These are phyloP conservation scores for Zygosaccharomyces sapae DNA, from an alignment of 1,139 yeast species.

Conservation along the genomic window DNA sequence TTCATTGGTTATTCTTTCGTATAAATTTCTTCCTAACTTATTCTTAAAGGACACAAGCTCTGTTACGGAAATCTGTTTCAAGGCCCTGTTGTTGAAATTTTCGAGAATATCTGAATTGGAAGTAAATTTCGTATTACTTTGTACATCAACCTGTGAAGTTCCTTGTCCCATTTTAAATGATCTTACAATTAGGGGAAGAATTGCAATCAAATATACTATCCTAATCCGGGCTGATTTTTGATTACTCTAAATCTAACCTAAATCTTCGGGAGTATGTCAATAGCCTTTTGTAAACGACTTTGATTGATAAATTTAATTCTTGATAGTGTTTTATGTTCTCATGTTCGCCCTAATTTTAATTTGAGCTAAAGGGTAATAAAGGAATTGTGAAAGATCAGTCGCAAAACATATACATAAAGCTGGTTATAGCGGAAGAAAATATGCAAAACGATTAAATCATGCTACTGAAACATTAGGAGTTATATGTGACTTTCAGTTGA, in stretches of 20 bases:
- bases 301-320: not conserved
- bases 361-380: not conserved
- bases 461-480: not conserved
- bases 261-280: too few relatives aligned
- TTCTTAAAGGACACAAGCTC: conserved; percentile 26
- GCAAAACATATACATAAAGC: not conserved
- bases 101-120: conserved; percentile 14
- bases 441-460: not conserved
- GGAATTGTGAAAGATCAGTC: not conserved
- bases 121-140: conserved; percentile 3
- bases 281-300: too few relatives aligned
- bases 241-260: too few relatives aligned
- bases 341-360: not conserved
- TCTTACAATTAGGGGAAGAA: not conserved
- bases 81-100: conserved; percentile 19
- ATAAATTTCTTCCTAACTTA: conserved; percentile 31
- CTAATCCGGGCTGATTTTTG: too few relatives aligned
- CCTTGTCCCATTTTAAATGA: conserved; percentile 21
- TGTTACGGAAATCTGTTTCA: conserved; percentile 20
- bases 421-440: not conserved
- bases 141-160: conserved; percentile 10
- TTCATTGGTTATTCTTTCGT: conserved; percentile 30
- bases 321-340: not conserved
- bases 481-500: not conserved
- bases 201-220: not conserved